A percentile compares a stretch with the other conserved stretches of the same genome.
Conservation (phyloP, 2,329 filamentous ascomycete genomes). For the Cladophialophora carrionii region DNA sequence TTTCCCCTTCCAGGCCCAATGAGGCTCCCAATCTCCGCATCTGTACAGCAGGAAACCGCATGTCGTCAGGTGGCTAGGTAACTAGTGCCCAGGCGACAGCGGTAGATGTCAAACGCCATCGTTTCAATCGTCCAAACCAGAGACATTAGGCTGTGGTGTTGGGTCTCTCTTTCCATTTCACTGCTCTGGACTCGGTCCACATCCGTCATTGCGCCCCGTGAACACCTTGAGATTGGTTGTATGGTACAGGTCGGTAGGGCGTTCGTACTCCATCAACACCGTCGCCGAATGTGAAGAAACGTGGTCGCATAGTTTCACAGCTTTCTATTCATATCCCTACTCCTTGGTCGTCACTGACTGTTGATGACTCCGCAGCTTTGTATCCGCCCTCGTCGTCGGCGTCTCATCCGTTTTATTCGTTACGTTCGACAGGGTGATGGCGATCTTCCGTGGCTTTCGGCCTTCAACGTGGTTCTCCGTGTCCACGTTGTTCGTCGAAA, state of each 20-base stretch:
- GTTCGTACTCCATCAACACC: constrained; percentile 30
- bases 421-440: constrained; percentile 35
- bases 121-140: constrained; percentile 14
- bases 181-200: background rate
- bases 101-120: constrained; percentile 3
- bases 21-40: constrained; percentile 1
- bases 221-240: constrained; percentile 12
- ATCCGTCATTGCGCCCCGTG: constrained; percentile 1
- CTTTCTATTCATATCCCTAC: constrained; percentile 16
- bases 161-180: background rate
- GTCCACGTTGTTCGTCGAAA: constrained; percentile 25
- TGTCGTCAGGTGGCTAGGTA: background rate
- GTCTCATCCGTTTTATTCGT: constrained; percentile 30
- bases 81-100: background rate
- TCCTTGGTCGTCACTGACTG: constrained; percentile 22
- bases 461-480: constrained; percentile 31
- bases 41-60: background rate
- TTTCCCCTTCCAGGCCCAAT: background rate
- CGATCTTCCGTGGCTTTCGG: constrained; percentile 36
- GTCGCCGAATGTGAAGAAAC: constrained; percentile 23
- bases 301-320: constrained; percentile 17
- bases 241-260: constrained; percentile 27
- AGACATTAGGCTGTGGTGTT: constrained; percentile 9
- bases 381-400: constrained; percentile 10
- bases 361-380: constrained; percentile 22